Conservation (phyloP, 2,329 filamentous ascomycete species). For the Albifimbria verrucaria region DNA sequence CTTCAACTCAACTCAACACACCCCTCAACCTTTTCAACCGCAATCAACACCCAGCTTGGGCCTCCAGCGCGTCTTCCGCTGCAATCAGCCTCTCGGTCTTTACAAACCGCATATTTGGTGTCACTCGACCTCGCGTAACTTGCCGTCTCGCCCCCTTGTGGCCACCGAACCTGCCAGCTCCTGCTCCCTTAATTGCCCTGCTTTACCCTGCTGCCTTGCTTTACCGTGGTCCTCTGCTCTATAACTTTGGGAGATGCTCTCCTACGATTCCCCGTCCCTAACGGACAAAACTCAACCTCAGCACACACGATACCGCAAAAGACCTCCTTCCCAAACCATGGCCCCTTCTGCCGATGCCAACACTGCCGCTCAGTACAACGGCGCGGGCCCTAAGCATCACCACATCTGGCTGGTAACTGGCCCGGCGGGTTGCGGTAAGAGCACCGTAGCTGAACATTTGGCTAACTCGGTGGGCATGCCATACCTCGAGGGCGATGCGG, state of each 20-base stretch:
- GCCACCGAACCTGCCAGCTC: too few relatives aligned
- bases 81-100: too few relatives aligned
- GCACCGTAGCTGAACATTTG: conserved; percentile 66
- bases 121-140: too few relatives aligned
- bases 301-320: conserved; percentile 18
- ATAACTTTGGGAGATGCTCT: conserved; percentile 37
- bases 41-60: too few relatives aligned
- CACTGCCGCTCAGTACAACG: conserved; percentile 24
- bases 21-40: too few relatives aligned
- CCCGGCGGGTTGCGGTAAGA: conserved; percentile 77
- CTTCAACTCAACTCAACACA: too few relatives aligned
- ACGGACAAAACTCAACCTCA: conserved; percentile 32
- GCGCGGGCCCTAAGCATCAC: conserved; percentile 41
- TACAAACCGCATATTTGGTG: too few relatives aligned
- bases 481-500: conserved; percentile 76
- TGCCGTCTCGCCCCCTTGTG: too few relatives aligned
- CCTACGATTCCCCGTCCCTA: conserved; percentile 46
- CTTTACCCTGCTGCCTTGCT: too few relatives aligned
- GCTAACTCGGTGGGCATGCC: conserved; percentile 61
- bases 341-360: conserved; percentile 19
- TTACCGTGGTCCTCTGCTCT: not conserved
- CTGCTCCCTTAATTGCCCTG: too few relatives aligned
- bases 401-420: conserved; percentile 82
- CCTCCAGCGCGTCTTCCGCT: too few relatives aligned
- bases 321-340: conserved; percentile 11